These are phyloP conservation scores for Ganoderma lingzhi DNA, from an alignment of 1,284 basidiomycete species.

Conservation along the genomic window DNA sequence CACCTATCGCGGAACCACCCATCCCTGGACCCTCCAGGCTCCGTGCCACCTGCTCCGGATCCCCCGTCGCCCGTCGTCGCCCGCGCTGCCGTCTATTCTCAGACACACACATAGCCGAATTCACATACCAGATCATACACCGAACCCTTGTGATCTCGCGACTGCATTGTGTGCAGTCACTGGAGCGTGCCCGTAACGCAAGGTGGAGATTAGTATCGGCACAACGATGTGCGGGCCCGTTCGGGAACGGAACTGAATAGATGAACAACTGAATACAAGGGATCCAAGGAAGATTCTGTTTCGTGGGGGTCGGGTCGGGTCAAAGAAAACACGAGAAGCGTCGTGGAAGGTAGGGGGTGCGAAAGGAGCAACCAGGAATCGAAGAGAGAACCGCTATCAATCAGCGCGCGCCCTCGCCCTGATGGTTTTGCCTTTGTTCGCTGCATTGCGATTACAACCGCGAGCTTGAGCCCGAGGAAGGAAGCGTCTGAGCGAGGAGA, in stretches of 20 bases:
- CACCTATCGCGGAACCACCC: not conserved
- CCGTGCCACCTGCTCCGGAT: not conserved
- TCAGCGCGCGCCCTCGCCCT: not conserved
- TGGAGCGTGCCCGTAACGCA: not conserved
- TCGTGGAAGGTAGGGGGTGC: not conserved
- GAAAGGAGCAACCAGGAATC: not conserved
- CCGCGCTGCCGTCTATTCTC: not conserved
- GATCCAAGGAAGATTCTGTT: not conserved
- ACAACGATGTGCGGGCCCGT: not conserved
- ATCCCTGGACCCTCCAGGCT: not conserved
- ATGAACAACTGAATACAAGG: conserved; percentile 6
- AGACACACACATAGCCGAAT: not conserved
- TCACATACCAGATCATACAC: not conserved
- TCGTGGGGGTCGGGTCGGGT: not conserved
- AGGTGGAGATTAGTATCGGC: not conserved
- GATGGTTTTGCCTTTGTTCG: conserved; percentile 3
- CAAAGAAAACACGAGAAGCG: not conserved
- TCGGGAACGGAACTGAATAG: not conserved
- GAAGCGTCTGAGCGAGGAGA: not conserved
- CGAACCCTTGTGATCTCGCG: not conserved
- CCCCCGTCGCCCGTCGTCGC: not conserved
- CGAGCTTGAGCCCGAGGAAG: conserved; percentile 1
- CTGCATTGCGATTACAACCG: not conserved
- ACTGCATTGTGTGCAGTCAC: not conserved
- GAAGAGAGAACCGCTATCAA: conserved; percentile 5